Conservation (phyloP, 2,329 filamentous ascomycete genomes). For the Ophiocordyceps polyrhachis-furcata region DNA sequence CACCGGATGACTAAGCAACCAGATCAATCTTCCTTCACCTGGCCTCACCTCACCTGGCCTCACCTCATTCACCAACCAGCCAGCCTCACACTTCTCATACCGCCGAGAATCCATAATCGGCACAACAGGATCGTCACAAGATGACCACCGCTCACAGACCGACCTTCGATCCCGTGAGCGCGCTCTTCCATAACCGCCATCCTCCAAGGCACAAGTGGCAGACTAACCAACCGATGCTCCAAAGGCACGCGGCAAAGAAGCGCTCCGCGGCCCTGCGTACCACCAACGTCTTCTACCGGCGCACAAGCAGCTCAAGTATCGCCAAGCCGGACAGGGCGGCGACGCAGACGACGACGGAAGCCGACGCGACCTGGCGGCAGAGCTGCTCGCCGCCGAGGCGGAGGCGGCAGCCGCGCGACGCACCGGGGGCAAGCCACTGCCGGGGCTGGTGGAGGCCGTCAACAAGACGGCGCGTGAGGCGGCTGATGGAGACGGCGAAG, state of each 20-base stretch:
- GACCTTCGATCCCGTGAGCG: constrained; percentile 77
- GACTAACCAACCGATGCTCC: not conserved
- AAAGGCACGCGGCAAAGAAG: constrained; percentile 83
- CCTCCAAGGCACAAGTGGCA: constrained; percentile 6
- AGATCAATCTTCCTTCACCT: no score
- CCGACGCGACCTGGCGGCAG: constrained; percentile 63
- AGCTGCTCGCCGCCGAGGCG: constrained; percentile 77
- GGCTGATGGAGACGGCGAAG: constrained; percentile 25
- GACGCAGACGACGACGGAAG: constrained; percentile 46
- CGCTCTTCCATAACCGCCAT: not conserved
- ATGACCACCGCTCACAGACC: constrained; percentile 64
- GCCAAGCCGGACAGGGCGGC: constrained; percentile 75
- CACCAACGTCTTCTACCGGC: constrained; percentile 91
- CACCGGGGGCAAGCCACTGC: constrained; percentile 22
- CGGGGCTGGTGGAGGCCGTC: no score
- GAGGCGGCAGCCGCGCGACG: constrained; percentile 66
- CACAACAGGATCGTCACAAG: not conserved
- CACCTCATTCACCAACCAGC: no score
- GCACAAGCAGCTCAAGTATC: constrained; percentile 80
- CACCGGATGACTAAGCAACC: no score
- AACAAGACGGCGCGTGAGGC: constrained; percentile 21
- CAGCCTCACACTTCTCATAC: not conserved
- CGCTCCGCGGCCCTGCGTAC: constrained; percentile 80
- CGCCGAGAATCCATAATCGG: not conserved
- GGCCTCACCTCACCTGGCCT: no score